phyloP scores from a whole-genome alignment of 2,329 filamentous ascomycete species.

The Fusarium heterosporum region DNA sequence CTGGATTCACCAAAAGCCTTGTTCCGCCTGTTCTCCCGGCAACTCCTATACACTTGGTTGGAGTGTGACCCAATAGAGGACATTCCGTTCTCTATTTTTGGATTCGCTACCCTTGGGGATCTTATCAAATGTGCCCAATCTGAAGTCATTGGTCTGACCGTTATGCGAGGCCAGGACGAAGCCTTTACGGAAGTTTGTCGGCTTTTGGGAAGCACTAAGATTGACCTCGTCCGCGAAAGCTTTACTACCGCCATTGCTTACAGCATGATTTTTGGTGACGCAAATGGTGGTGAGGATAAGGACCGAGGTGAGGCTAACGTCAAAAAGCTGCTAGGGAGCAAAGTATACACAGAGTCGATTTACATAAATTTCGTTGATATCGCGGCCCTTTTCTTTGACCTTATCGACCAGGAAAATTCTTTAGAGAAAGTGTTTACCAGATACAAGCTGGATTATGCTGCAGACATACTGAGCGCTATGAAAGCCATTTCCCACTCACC shows the following conservation, averaged over 20 bases:
- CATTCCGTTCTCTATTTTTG: slow-evolving; percentile 89
- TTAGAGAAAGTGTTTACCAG: slow-evolving; percentile 75
- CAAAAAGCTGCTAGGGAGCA: slow-evolving; percentile 75
- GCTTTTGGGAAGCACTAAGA: slow-evolving; percentile 64
- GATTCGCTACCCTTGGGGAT: slow-evolving; percentile 75
- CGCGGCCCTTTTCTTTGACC: slow-evolving; percentile 78
- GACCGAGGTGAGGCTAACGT: slow-evolving; percentile 74
- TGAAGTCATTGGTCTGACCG: slow-evolving; percentile 82
- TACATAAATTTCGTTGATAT: slow-evolving; percentile 80
- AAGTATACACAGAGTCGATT: slow-evolving; percentile 71
- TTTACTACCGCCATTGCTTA: slow-evolving; percentile 88
- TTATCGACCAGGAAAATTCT: slow-evolving; percentile 81
- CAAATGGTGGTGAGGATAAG: slow-evolving; percentile 50
- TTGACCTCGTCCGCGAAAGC: slow-evolving; percentile 70
- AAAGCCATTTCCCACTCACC: slow-evolving; percentile 74
- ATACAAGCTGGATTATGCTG: slow-evolving; percentile 69
- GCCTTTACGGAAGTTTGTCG: slow-evolving; percentile 71
- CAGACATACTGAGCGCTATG: slow-evolving; percentile 75
- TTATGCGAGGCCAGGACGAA: slow-evolving; percentile 81
- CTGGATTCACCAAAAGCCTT: slow-evolving; percentile 76
- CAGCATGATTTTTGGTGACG: slow-evolving; percentile 72
- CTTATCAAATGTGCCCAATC: slow-evolving; percentile 78
- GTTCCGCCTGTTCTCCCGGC: slow-evolving; percentile 86
- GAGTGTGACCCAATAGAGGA: slow-evolving; percentile 72
- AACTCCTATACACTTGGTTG: slow-evolving; percentile 92